phyloP scores from a whole-genome alignment of 2,329 filamentous ascomycete genomes.

The Paecilomyces fulvus region DNA sequence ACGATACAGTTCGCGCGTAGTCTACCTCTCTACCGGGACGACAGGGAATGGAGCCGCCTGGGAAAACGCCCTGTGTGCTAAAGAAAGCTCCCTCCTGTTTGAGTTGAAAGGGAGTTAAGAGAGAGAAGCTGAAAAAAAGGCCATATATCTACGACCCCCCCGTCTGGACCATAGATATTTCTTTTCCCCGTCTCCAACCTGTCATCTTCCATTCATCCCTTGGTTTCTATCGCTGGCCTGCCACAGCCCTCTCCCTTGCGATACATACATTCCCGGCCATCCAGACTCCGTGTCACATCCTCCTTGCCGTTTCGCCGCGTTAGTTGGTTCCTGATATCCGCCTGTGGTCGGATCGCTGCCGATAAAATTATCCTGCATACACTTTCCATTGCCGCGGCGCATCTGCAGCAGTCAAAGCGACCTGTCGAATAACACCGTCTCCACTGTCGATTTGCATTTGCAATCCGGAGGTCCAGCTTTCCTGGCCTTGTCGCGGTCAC shows the following conservation, averaged over 20 bases:
- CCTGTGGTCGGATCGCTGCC: background rate
- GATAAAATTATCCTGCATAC: background rate
- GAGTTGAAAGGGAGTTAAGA: background rate
- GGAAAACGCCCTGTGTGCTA: background rate
- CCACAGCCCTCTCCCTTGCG: conserved; percentile 15
- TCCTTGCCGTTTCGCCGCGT: conserved; percentile 25
- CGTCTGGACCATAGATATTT: conserved; percentile 13
- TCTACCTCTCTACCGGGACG: conserved; percentile 25
- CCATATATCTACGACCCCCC: conserved; percentile 26
- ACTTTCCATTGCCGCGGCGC: background rate
- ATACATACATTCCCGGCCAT: conserved; percentile 9
- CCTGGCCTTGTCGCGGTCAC: conserved; percentile 17
- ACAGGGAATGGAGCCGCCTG: conserved; percentile 20
- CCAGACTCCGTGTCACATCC: conserved; percentile 3
- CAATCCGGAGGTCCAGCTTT: conserved; percentile 9
- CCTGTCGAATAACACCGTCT: conserved; percentile 8
- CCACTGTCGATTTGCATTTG: background rate
- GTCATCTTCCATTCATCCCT: conserved; percentile 7
- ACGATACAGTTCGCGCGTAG: conserved; percentile 13
- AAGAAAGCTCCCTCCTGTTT: background rate
- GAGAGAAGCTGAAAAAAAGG: background rate
- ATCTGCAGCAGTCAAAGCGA: conserved; percentile 9
- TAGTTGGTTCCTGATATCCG: conserved; percentile 16
- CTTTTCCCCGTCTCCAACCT: conserved; percentile 5
- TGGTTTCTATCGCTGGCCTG: conserved; percentile 11